Percentiles rank a stretch among this genome's conserved stretches.
Conservation (phyloP, 2,329 filamentous ascomycete genomes). For the Neospermospora avenae region DNA sequence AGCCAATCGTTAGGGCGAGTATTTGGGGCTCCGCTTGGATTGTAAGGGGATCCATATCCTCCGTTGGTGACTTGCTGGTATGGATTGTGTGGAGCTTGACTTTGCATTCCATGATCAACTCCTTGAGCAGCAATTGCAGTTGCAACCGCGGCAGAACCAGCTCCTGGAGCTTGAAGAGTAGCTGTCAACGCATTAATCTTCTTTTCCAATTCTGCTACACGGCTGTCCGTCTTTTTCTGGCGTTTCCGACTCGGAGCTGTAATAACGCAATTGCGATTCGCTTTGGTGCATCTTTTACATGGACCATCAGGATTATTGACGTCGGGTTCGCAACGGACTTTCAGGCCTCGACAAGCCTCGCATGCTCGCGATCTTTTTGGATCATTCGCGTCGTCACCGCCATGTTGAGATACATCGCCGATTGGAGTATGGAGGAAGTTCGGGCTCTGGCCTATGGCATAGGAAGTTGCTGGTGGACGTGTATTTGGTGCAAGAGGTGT, state of each 20-base stretch:
- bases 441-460: conserved; percentile 8
- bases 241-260: conserved; percentile 41
- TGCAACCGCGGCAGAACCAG: conserved; percentile 12
- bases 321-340: conserved; percentile 41
- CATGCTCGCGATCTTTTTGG: conserved; percentile 39
- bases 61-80: conserved; percentile 36
- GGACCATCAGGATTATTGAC: conserved; percentile 34
- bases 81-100: conserved; percentile 20
- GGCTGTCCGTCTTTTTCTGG: conserved; percentile 43
- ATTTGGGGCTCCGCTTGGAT: conserved; percentile 21
- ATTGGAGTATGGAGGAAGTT: conserved; percentile 30
- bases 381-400: conserved; percentile 23
- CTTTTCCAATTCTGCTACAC: conserved; percentile 43
- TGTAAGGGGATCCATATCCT: conserved; percentile 26
- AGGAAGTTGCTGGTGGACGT: conserved; percentile 7
- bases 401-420: conserved; percentile 19
- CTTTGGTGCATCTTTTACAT: conserved; percentile 41
- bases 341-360: conserved; percentile 41
- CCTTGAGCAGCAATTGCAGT: not conserved
- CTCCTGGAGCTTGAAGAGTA: conserved; percentile 35
- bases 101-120: not conserved
- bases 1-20: conserved; percentile 28
- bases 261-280: conserved; percentile 39
- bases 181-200: conserved; percentile 42
- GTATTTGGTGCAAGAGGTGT: conserved; percentile 15